Conservation (phyloP, 306 rosid genomes). For the Sechiopsis laciniata region DNA sequence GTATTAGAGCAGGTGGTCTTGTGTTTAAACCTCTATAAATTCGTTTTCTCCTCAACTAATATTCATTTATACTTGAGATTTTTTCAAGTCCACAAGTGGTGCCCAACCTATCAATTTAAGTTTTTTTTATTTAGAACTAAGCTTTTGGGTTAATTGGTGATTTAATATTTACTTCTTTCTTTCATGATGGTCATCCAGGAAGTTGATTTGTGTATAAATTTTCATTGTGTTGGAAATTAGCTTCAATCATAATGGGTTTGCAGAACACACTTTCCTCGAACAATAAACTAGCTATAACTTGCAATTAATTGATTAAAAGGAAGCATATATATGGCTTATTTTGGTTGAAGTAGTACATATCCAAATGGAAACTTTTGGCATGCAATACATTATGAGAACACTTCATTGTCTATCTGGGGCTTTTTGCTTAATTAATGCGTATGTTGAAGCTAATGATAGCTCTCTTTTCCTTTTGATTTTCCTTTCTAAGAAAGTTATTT, state of each 20-base stretch:
- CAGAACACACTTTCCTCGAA: neutral
- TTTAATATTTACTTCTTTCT: neutral
- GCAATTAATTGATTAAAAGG: neutral
- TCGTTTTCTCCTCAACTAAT: too few species aligned
- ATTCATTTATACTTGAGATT: too few species aligned
- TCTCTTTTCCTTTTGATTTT: neutral
- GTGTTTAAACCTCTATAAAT: too few species aligned
- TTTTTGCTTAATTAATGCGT: neutral
- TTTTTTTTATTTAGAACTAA: too few species aligned
- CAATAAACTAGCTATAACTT: neutral
- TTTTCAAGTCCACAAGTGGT: too few species aligned
- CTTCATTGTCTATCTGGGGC: constrained; percentile 2
- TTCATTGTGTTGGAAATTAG: neutral
- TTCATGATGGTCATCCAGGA: neutral
- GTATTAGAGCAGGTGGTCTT: too few species aligned
- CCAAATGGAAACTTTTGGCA: constrained; percentile 8
- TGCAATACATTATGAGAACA: neutral
- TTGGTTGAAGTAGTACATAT: neutral
- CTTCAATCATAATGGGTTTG: neutral
- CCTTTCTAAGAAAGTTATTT: constrained; percentile 19
- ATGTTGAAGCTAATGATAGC: neutral
- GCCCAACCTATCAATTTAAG: too few species aligned
- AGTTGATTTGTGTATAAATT: constrained; percentile 9
- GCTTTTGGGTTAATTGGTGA: too few species aligned
- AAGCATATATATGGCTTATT: constrained; percentile 1